phyloP scores from a whole-genome alignment of 805 yeast species.

The Phaffomyces thermotolerans region DNA sequence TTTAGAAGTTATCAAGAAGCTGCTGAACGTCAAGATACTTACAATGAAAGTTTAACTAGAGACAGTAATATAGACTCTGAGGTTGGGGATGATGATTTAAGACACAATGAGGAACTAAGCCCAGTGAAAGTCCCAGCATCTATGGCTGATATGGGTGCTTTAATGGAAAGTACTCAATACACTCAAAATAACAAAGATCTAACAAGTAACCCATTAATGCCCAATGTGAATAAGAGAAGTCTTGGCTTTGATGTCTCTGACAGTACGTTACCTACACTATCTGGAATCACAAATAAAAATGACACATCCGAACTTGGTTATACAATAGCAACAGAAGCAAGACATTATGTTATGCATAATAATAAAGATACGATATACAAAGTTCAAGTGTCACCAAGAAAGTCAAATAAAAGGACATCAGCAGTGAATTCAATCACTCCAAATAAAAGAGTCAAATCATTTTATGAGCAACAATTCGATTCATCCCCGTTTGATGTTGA shows the following conservation, averaged over 20 bases:
- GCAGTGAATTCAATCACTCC: slow-evolving; percentile 21
- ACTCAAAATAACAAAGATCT: slow-evolving; percentile 9
- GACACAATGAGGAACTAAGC: slow-evolving; percentile 21
- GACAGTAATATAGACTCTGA: neutral
- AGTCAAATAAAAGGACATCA: slow-evolving; percentile 10
- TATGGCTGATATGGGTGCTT: slow-evolving; percentile 9
- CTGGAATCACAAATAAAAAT: slow-evolving; percentile 18
- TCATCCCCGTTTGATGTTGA: slow-evolving; percentile 25
- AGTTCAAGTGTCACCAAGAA: slow-evolving; percentile 21
- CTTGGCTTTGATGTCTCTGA: slow-evolving; percentile 24
- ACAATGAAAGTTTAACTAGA: neutral
- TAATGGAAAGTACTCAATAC: slow-evolving; percentile 21
- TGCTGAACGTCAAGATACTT: slow-evolving; percentile 8
- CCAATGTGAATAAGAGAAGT: slow-evolving; percentile 10
- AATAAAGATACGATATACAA: slow-evolving; percentile 19
- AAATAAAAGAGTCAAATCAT: slow-evolving; percentile 21
- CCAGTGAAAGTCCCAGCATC: slow-evolving; percentile 19
- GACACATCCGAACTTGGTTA: slow-evolving; percentile 14
- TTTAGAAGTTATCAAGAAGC: slow-evolving; percentile 45
- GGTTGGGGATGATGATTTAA: slow-evolving; percentile 5
- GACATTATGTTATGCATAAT: slow-evolving; percentile 18
- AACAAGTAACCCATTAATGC: slow-evolving; percentile 22
- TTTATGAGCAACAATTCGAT: slow-evolving; percentile 20
- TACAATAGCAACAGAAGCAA: slow-evolving; percentile 12
- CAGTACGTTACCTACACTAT: slow-evolving; percentile 19